These are phyloP conservation scores for Backusella circina DNA, from an alignment of 192 early-diverging fungal species.

Conservation along the genomic window DNA sequence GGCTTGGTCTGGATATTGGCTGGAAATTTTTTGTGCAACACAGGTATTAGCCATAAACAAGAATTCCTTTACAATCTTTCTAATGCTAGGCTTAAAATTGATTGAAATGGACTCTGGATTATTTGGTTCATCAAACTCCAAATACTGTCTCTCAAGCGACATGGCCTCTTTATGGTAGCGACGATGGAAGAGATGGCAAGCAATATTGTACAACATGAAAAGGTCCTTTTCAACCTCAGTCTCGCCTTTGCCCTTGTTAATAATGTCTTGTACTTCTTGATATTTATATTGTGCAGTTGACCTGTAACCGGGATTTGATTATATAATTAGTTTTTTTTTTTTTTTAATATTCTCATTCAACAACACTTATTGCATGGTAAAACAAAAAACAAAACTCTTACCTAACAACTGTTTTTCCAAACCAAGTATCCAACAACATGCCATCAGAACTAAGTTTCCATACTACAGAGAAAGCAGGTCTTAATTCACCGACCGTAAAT, in stretches of 20 bases:
- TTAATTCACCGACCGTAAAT: constrained; percentile 81
- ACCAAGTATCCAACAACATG: constrained; percentile 72
- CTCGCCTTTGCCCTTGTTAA: constrained; percentile 24
- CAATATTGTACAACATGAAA: constrained; percentile 47
- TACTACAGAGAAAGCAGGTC: constrained; percentile 65
- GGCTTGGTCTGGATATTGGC: constrained; percentile 87
- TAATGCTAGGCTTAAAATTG: constrained; percentile 85
- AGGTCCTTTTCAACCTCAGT: constrained; percentile 20
- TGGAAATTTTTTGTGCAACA: constrained; percentile 88
- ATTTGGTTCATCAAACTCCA: constrained; percentile 75
- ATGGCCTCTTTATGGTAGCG: constrained; percentile 81
- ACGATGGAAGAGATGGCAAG: constrained; percentile 68
- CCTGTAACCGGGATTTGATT: constrained; percentile 11
- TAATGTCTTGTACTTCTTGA: constrained; percentile 22
- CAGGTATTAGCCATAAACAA: constrained; percentile 94
- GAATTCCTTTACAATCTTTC: constrained; percentile 88
- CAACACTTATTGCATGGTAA: background rate
- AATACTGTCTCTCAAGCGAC: constrained; percentile 81
- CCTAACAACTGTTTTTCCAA: constrained; percentile 52
- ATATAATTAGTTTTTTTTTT: constrained; percentile 4
- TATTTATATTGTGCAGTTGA: constrained; percentile 90
- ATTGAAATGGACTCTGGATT: constrained; percentile 83
- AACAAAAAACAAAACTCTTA: constrained; percentile 41
- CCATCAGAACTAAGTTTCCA: constrained; percentile 94
- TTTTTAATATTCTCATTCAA: background rate